Percentiles rank a stretch among this genome's conserved stretches.
Evolutionary conservation across 495 filamentous ascomycete genomes (phyloP).

Genomic region (Paragyromitra xinjiangensis): DNA sequence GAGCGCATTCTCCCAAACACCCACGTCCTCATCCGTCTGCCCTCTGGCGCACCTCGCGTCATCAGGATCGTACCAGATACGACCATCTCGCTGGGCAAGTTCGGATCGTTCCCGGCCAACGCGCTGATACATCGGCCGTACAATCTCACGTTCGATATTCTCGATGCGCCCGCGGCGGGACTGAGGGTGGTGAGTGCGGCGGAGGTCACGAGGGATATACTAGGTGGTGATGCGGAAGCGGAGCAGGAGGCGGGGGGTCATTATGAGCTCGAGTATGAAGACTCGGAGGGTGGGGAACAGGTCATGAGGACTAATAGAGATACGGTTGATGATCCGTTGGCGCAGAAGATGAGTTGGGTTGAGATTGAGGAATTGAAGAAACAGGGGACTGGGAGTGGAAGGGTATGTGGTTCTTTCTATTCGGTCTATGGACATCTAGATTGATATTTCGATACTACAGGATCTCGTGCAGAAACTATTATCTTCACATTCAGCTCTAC

Average conservation of each 20-base stretch:
- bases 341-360: constrained; percentile 80
- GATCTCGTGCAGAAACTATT: constrained; percentile 88
- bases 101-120: constrained; percentile 85
- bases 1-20: constrained; percentile 56
- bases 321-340: constrained; percentile 79
- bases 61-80: constrained; percentile 54
- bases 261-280: constrained; percentile 58
- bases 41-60: constrained; percentile 52
- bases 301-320: constrained; percentile 81
- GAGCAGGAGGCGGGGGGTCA: constrained; percentile 56
- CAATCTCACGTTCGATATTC: constrained; percentile 87
- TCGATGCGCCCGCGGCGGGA: constrained; percentile 69
- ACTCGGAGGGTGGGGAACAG: constrained; percentile 59
- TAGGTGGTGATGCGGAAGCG: constrained; percentile 67
- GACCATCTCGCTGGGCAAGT: constrained; percentile 74
- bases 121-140: constrained; percentile 86
- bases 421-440: neutral
- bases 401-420: constrained; percentile 19
- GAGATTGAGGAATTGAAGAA: constrained; percentile 96
- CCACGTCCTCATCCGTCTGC: constrained; percentile 53
- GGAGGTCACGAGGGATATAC: constrained; percentile 83
- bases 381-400: constrained; percentile 81
- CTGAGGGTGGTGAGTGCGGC: constrained; percentile 81
- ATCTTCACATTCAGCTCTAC: constrained; percentile 81
- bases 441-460: constrained; percentile 51